phyloP scores from a whole-genome alignment of 225 moss, liverwort and hornwort genomes.

The Pseudoscleropodium purum region DNA sequence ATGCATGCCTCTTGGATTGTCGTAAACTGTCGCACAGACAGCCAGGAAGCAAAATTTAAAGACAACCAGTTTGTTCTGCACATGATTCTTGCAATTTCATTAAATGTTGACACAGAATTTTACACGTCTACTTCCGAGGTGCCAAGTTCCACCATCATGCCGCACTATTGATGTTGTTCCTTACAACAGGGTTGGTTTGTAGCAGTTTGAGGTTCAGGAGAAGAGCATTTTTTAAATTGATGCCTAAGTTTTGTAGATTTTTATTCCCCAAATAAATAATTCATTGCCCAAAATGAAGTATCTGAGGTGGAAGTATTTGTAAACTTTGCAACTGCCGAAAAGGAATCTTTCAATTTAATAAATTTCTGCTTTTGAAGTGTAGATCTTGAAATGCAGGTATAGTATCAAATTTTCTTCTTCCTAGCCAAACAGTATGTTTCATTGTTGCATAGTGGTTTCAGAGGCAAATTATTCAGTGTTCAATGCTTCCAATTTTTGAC shows the following conservation, averaged over 20 bases:
- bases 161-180: too few species aligned
- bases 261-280: too few species aligned
- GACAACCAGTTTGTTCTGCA: not conserved
- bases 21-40: not conserved
- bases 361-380: not conserved
- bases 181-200: not conserved
- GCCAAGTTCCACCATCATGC: not conserved
- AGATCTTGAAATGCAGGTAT: not conserved
- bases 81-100: not conserved
- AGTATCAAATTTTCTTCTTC: not conserved
- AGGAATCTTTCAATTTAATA: not conserved
- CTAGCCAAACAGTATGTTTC: not conserved
- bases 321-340: not conserved
- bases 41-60: not conserved
- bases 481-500: not conserved
- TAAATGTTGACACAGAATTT: not conserved
- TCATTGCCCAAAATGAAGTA: not conserved
- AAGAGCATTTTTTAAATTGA: not conserved
- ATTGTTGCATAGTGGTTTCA: not conserved
- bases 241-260: not conserved
- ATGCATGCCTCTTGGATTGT: not conserved
- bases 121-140: not conserved
- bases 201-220: not conserved
- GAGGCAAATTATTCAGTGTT: too few species aligned
- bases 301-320: not conserved